These are phyloP conservation scores for Zizania latifolia DNA, from an alignment of 176 grass and related monocot species.

Conservation along the genomic window DNA sequence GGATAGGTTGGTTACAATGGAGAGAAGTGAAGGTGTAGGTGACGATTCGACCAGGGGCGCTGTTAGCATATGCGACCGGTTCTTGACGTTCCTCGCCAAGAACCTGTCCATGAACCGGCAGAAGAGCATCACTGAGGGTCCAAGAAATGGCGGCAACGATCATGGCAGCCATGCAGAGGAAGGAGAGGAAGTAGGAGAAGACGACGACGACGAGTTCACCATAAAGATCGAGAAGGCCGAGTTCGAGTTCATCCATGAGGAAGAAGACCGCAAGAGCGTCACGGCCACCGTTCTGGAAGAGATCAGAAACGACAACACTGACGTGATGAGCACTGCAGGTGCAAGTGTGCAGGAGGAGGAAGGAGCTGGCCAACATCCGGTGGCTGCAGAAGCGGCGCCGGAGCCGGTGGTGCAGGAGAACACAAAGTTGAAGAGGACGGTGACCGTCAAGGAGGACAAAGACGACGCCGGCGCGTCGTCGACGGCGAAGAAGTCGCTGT, in stretches of 20 bases:
- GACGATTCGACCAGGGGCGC: background rate
- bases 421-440: constrained; percentile 33
- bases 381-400: background rate
- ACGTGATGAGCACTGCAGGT: background rate
- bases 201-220: constrained; percentile 20
- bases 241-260: constrained; percentile 4
- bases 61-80: constrained; percentile 36
- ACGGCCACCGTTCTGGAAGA: constrained; percentile 18
- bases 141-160: background rate
- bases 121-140: constrained; percentile 25
- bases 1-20: background rate
- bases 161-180: background rate
- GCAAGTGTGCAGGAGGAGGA: background rate
- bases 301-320: background rate
- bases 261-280: background rate
- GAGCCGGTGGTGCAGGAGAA: background rate
- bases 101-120: constrained; percentile 28
- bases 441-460: constrained; percentile 34
- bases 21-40: background rate
- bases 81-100: constrained; percentile 38
- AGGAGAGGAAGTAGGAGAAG: background rate
- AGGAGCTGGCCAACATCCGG: background rate
- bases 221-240: constrained; percentile 43
- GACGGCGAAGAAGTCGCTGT: constrained; percentile 32
- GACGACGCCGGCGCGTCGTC: background rate